Conservation (phyloP, 495 filamentous ascomycete genomes). For the Lentithecium fluviatile region DNA sequence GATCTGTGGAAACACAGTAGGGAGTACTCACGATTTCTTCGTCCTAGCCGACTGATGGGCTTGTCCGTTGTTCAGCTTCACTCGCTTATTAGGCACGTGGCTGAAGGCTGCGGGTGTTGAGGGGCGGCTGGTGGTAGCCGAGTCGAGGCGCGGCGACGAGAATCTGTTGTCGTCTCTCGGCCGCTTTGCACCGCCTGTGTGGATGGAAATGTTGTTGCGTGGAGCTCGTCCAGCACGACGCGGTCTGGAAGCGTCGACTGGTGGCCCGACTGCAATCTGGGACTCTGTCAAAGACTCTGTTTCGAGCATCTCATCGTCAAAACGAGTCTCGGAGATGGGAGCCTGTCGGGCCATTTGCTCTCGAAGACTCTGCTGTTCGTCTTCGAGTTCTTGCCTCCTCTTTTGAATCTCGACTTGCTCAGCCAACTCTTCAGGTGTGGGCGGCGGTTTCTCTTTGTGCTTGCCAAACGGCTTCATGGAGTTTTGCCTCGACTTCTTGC, state of each 20-base stretch:
- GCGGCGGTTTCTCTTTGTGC: constrained; percentile 18
- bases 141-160: constrained; percentile 18
- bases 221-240: constrained; percentile 10
- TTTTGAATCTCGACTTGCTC: constrained; percentile 14
- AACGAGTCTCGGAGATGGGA: constrained; percentile 27
- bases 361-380: constrained; percentile 3
- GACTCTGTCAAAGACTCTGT: constrained; percentile 29
- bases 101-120: constrained; percentile 19
- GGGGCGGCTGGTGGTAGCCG: constrained; percentile 24
- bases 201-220: background rate
- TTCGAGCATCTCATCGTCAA: constrained; percentile 30
- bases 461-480: constrained; percentile 15
- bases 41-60: constrained; percentile 18
- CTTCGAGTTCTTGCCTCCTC: constrained; percentile 13
- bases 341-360: constrained; percentile 9
- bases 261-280: constrained; percentile 23
- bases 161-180: constrained; percentile 10
- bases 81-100: constrained; percentile 21
- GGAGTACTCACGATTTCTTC: constrained; percentile 35
- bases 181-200: constrained; percentile 7
- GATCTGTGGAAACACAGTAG: constrained; percentile 11
- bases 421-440: constrained; percentile 10
- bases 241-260: constrained; percentile 5
- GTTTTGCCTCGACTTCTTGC: constrained; percentile 24
- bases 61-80: constrained; percentile 27